A percentile compares a stretch with the other conserved stretches of the same genome.
Conservation (phyloP, 257 asterid species). For the Solanum sejunctum region DNA sequence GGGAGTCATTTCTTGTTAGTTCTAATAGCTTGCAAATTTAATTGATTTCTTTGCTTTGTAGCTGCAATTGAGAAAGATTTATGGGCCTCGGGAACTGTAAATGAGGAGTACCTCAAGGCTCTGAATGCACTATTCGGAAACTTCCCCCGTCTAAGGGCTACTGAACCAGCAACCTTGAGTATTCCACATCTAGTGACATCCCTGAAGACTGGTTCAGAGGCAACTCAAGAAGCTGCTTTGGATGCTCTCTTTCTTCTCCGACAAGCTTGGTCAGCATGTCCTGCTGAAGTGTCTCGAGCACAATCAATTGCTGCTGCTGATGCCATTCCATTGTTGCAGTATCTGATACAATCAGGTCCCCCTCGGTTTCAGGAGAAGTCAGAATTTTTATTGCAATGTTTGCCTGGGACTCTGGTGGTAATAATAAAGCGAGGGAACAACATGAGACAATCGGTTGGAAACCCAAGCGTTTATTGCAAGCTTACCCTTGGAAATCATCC, state of each 20-base stretch:
- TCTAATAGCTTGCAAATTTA: not conserved
- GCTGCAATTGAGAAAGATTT: constrained; percentile 94
- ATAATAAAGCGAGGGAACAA: constrained; percentile 86
- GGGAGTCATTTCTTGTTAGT: not conserved
- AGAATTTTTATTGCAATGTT: constrained; percentile 81
- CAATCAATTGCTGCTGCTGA: constrained; percentile 98
- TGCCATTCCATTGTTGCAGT: constrained; percentile 82
- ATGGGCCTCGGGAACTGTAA: constrained; percentile 88
- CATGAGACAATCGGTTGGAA: constrained; percentile 97
- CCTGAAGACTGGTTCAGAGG: constrained; percentile 90
- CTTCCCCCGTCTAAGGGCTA: constrained; percentile 90
- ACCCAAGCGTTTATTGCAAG: constrained; percentile 88
- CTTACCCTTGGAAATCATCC: constrained; percentile 90
- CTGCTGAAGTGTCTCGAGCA: constrained; percentile 92
- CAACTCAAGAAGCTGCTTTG: constrained; percentile 97
- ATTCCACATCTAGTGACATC: constrained; percentile 93
- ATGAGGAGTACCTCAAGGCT: constrained; percentile 90
- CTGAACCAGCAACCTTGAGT: constrained; percentile 94
- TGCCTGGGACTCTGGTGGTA: constrained; percentile 86
- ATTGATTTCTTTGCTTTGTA: constrained; percentile 10
- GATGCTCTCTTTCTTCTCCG: constrained; percentile 85
- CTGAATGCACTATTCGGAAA: constrained; percentile 84
- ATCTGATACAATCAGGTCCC: constrained; percentile 91
- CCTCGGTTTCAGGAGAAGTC: constrained; percentile 97
- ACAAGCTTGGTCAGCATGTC: constrained; percentile 99